A percentile compares a stretch with the other conserved stretches of the same genome.
Evolutionary conservation across 768 basidiomycete species (phyloP).

Genomic region (Lactifluus subvellereus): DNA sequence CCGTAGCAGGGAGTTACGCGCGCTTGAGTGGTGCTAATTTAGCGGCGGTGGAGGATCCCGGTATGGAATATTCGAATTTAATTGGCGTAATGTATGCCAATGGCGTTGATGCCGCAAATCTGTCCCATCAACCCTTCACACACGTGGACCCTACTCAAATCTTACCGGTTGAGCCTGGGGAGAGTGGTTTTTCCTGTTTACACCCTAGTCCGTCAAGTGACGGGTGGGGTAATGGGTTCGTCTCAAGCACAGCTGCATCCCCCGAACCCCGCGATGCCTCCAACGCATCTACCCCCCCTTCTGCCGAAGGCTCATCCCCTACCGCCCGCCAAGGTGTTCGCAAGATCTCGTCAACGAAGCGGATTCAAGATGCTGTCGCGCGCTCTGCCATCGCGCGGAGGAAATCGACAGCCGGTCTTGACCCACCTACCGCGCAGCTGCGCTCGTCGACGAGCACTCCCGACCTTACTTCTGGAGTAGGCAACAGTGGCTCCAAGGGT

Average conservation of each 20-base stretch:
- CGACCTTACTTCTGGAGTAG: conserved; percentile 40
- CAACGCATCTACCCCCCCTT: conserved; percentile 69
- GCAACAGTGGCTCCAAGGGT: conserved; percentile 34
- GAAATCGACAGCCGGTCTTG: conserved; percentile 35
- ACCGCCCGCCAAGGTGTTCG: conserved; percentile 36
- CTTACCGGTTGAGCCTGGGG: conserved; percentile 40
- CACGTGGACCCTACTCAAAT: conserved; percentile 95
- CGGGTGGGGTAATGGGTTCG: conserved; percentile 60
- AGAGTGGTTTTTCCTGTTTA: conserved; percentile 44
- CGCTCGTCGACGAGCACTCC: conserved; percentile 65
- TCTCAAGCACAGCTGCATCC: conserved; percentile 65
- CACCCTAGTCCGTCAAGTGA: conserved; percentile 80
- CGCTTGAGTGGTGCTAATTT: conserved; percentile 53
- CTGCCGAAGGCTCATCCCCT: conserved; percentile 44
- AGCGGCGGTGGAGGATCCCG: conserved; percentile 48
- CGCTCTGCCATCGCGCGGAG: conserved; percentile 38
- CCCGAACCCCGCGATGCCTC: conserved; percentile 68
- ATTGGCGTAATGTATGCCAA: conserved; percentile 60
- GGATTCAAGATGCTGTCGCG: conserved; percentile 43
- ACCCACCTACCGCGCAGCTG: conserved; percentile 28
- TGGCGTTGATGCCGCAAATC: conserved; percentile 38
- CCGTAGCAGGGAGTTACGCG: conserved; percentile 67
- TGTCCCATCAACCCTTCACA: conserved; percentile 48
- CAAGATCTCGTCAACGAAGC: conserved; percentile 64
- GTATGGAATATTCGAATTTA: conserved; percentile 58